Evolutionary conservation across 1,139 yeast species (phyloP), one percentile per base, ranked within the genome.

Genomic region (Magnusiomyces sp.): DNA sequence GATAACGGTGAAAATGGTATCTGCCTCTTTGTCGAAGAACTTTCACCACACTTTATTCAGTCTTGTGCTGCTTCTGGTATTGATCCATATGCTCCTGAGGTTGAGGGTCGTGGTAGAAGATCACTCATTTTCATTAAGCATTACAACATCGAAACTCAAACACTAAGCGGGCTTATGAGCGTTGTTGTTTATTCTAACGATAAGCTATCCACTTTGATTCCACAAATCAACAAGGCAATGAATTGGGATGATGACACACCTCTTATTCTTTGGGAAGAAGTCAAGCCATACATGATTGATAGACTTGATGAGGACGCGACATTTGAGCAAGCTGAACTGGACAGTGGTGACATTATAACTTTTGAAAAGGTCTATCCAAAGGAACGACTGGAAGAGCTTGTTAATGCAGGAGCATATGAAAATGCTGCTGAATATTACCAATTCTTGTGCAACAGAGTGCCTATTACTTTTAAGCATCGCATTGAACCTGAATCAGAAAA

Each of bases 291-390:
- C 1, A 77, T 78, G 61, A 73, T 87, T 47, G 86, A 82, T 40
- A 58, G 79, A 7, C 72, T 76, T 43, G 62, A 68, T 2, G 62
- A 65, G 5, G 66, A 70, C 40, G 58, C 60, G 46, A 71, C 84
- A 0, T 77, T 83, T 56, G 79, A 76, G 55, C 76, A 79, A 54
- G 73, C 79, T 38, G 97, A 89, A 61, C 67, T 90, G 38, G 74
- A 75, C 16, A 81, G 76, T 56, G 97, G 97, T 56, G 97, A 89
- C 62, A 84, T 90, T 20, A 66, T 90, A 14, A 73, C 85, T 31
- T 75, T 84, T 48, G 83, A 83, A 52, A 63, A 64, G 40, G 61
- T 64, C 4, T 51, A 56, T 1, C 44, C 58, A 3, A 65, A 58
- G 2, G 57, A 54, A 7, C 55, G 52, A 7, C 40, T 53, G 19